These are phyloP conservation scores for Senecio squalidus DNA, from an alignment of 140 eudicot species.

Conservation along the genomic window DNA sequence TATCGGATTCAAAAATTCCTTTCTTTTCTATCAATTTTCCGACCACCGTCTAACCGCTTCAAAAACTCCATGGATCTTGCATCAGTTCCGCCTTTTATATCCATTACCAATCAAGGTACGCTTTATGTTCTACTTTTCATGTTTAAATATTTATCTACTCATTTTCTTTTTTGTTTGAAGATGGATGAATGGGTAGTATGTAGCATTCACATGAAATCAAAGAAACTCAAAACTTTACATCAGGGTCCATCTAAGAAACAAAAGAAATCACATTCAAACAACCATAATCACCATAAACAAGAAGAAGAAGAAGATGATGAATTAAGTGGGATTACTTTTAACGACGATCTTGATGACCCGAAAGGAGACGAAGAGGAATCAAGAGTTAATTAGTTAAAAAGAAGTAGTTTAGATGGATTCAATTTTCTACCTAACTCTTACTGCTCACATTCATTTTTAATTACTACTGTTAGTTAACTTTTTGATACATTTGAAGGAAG, in stretches of 20 bases:
- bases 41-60: neutral
- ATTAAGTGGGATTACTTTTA: slow-evolving; percentile 7
- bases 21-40: slow-evolving; percentile 10
- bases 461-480: slow-evolving; percentile 8
- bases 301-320: slow-evolving; percentile 1
- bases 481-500: slow-evolving; percentile 2
- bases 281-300: neutral
- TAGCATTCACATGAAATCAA: slow-evolving; percentile 15
- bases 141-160: neutral
- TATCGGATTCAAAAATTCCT: slow-evolving; percentile 21
- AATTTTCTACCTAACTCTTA: slow-evolving; percentile 13
- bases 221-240: neutral
- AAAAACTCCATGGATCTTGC: slow-evolving; percentile 22
- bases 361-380: slow-evolving; percentile 10
- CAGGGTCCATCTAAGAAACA: slow-evolving; percentile 3
- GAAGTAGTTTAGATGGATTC: slow-evolving; percentile 20
- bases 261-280: neutral
- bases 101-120: slow-evolving; percentile 19
- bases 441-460: slow-evolving; percentile 19
- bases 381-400: neutral
- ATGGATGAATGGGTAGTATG: slow-evolving; percentile 25
- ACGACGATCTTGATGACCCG: neutral
- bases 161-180: neutral
- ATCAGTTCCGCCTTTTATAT: slow-evolving; percentile 16
- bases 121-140: neutral